Evolutionary conservation across 2,329 filamentous ascomycete species (phyloP), one percentile per base, ranked within the genome.

Genomic region (Botrytis galanthina): DNA sequence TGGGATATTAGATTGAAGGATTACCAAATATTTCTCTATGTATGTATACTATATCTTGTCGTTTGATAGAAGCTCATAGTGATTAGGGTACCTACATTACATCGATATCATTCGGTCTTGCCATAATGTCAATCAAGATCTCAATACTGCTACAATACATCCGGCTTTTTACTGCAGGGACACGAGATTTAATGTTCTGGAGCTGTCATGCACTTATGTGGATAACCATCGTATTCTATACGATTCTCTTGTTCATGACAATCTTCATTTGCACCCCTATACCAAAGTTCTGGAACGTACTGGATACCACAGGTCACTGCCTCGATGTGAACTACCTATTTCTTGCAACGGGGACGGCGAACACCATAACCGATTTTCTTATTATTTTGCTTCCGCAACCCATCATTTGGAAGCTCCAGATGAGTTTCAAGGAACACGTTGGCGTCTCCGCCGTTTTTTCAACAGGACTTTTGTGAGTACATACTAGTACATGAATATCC

Each of bases 81-180:
- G 35, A 14, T 0, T 5, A 68, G 64, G 64, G 64, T 6, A 68
- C 64, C 8, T 68, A 68, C 9, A 68, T 68, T 9, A 29, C 64
- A 54, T 68, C 64, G 1, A 68, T 68, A 54, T 68, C 64, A 14
- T 68, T 68, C 26, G 64, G 64, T 54, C 46, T 68, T 39, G 46
- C 64, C 26, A 68, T 68, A 54, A 39, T 68, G 20, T 68, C 64
- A 5, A 68, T 68, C 26, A 68, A 68, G 26, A 68, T 68, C 3
- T 68, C 64, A 9, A 68, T 68, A 54, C 9, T 68, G 32, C 64
- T 68, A 54, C 64, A 68, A 42, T 68, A 68, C 26, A 54, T 68
- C 1, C n/a, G 64, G 8, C 26, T 68, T 9, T 68, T 68, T 18
- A 68, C 64, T 10, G 46, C 64, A 22, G 46, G 64, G 14, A 68